A percentile compares a stretch with the other conserved stretches of the same genome.
Evolutionary conservation across 371 early-diverging fungal species (phyloP).

Genomic region (Mortierella sp.): DNA sequence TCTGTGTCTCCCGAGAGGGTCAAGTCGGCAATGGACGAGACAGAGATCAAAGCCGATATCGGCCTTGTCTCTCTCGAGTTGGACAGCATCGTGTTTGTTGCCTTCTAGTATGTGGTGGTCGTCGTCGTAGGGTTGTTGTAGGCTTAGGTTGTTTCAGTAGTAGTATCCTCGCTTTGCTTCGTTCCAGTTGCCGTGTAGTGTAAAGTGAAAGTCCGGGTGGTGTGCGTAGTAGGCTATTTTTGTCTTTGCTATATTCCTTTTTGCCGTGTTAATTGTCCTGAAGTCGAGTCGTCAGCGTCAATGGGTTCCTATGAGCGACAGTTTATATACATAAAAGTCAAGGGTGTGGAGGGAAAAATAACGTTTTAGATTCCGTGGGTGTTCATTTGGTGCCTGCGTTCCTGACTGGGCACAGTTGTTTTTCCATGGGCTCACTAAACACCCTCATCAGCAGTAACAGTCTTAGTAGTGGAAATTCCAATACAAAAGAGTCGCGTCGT

Average conservation of each 20-base stretch:
- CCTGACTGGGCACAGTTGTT: neutral
- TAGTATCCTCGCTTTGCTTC: neutral
- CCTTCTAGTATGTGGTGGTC: constrained; percentile 8
- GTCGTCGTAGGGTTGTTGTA: neutral
- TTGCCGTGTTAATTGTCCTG: neutral
- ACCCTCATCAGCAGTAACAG: no score
- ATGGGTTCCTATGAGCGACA: neutral
- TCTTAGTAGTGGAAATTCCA: no score
- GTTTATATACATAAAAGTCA: neutral
- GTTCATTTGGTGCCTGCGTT: neutral
- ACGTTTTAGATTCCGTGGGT: neutral
- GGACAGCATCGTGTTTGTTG: constrained; percentile 40
- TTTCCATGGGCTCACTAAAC: neutral
- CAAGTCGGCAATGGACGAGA: constrained; percentile 54
- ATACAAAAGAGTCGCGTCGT: no score
- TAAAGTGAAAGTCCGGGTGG: neutral
- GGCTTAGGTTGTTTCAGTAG: neutral
- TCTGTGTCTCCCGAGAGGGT: constrained; percentile 44
- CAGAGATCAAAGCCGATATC: constrained; percentile 52
- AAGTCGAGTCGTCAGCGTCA: neutral
- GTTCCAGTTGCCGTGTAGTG: no score
- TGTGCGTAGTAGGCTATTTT: neutral
- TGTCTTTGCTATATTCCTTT: neutral
- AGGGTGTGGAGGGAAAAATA: neutral
- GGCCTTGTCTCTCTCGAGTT: constrained; percentile 46